Base-by-base conservation (phyloP, 768 basidiomycete genomes). In the Tricholoma saponaceum region DNA sequence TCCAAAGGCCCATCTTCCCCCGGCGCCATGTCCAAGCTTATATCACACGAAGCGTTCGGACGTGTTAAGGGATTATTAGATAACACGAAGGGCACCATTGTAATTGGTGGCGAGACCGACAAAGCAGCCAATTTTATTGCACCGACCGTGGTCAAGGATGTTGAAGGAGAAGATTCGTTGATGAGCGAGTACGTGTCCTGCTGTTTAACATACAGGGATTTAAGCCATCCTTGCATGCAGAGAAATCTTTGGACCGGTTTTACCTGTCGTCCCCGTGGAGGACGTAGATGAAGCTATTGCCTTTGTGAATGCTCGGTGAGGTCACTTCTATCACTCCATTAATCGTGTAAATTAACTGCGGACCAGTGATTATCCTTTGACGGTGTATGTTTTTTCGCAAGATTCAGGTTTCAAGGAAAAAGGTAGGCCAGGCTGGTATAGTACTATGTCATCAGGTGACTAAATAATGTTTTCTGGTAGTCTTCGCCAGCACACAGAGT, bases 201-300 rank as follows among this genome's bases (percentile, higher is more conserved):
- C 16, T 39, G 2, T 4, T 39, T 39, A n/a, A 39, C 37, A 39
- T 5, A 5, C n/a, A 2, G n/a, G 12, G 28, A 18, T 35, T 46
- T 28, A 13, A 52, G 54, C 61, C 4, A 9, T 25, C 47, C 32
- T 16, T 2, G 37, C 2, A 39, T 39, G 0, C 60, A 92, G 90
- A 58, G 93, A 95, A 64, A 78, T 94, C 39, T 94, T 95, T 63
- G 93, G 92, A 0, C 92, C 92, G 4, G 61, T 95, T 8, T 73
- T 95, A 20, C 86, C 90, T 2, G 75, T 95, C 39, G 72, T 94
- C 0, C 80, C 85, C 0, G 84, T 93, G 18, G 80, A 85, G 14
- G 67, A 79, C 55, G 54, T 90, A 4, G 88, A 92, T 35, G 85
- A 83, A 37, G 92, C 86, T 2, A 84, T 93, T 58, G 78, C 81